A percentile compares a stretch with the other conserved stretches of the same genome.
These are phyloP conservation scores for Aspergillaceae sp. DNA, from an alignment of 2,329 filamentous ascomycete species.

Conservation along the genomic window DNA sequence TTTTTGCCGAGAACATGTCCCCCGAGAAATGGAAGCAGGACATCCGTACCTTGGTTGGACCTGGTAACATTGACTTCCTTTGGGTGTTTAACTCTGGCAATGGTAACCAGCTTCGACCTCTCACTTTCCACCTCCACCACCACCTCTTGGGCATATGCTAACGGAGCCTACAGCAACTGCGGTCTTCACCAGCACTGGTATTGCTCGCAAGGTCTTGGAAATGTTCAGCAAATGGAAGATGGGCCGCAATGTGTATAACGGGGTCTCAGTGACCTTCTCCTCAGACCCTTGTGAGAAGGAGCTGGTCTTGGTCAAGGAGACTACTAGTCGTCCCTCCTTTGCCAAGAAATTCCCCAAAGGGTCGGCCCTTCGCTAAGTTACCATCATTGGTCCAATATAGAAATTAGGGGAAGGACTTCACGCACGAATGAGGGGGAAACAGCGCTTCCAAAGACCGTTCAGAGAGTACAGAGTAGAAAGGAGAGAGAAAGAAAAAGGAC, in stretches of 20 bases:
- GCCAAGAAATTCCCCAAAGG: constrained; percentile 12
- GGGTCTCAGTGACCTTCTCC: constrained; percentile 29
- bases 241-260: constrained; percentile 21
- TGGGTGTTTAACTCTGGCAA: constrained; percentile 38
- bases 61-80: constrained; percentile 31
- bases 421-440: too few relatives aligned
- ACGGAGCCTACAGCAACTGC: constrained; percentile 24
- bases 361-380: constrained; percentile 7
- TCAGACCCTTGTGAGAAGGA: constrained; percentile 35
- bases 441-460: too few relatives aligned
- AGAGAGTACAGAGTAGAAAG: too few relatives aligned
- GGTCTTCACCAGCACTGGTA: constrained; percentile 30
- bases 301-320: constrained; percentile 21
- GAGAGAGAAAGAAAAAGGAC: too few relatives aligned
- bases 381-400: not conserved
- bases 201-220: constrained; percentile 27
- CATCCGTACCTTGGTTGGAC: constrained; percentile 25
- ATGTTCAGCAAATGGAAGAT: constrained; percentile 23
- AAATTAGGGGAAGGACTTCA: too few relatives aligned
- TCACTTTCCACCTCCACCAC: not conserved
- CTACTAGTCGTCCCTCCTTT: constrained; percentile 6
- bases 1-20: constrained; percentile 28
- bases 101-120: constrained; percentile 20
- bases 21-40: constrained; percentile 28
- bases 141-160: constrained; percentile 3